Conservation (phyloP, 169 alveolate species). For the Plasmodium falciparum region DNA sequence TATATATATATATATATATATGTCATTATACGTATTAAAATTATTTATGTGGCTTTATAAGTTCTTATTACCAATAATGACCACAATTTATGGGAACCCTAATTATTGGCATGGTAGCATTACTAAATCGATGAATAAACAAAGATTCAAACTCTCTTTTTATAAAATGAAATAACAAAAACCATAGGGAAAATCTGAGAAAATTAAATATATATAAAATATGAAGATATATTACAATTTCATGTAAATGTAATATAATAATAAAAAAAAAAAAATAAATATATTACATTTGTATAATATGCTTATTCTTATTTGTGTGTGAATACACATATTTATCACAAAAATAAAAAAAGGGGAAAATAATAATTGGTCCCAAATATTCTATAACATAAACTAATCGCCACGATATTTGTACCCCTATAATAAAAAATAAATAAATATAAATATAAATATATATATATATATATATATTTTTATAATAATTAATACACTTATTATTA, state of each 20-base stretch:
- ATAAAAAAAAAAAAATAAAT: neutral
- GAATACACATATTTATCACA: slow-evolving; percentile 88
- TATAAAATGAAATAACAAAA: slow-evolving; percentile 94
- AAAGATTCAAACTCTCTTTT: slow-evolving; percentile 98
- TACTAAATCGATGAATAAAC: slow-evolving; percentile 97
- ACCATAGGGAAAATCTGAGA: slow-evolving; percentile 58
- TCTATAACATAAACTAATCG: slow-evolving; percentile 96
- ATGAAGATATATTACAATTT: neutral
- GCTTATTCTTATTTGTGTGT: slow-evolving; percentile 77
- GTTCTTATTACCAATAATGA: slow-evolving; percentile 94
- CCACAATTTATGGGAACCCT: slow-evolving; percentile 95
- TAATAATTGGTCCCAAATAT: slow-evolving; percentile 98
- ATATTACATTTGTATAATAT: slow-evolving; percentile 70
- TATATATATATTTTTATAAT: no score
- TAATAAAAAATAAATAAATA: slow-evolving; percentile 22
- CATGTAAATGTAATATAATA: neutral
- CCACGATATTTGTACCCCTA: slow-evolving; percentile 98
- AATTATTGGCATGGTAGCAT: slow-evolving; percentile 97
- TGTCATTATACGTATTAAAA: slow-evolving; percentile 67
- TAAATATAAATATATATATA: no score
- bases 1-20: neutral
- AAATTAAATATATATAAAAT: neutral
- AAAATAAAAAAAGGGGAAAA: slow-evolving; percentile 93
- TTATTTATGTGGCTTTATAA: no score
- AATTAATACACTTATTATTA: no score